Base-by-base conservation (phyloP, 306 rosid genomes). In the Calophaca sinica region DNA sequence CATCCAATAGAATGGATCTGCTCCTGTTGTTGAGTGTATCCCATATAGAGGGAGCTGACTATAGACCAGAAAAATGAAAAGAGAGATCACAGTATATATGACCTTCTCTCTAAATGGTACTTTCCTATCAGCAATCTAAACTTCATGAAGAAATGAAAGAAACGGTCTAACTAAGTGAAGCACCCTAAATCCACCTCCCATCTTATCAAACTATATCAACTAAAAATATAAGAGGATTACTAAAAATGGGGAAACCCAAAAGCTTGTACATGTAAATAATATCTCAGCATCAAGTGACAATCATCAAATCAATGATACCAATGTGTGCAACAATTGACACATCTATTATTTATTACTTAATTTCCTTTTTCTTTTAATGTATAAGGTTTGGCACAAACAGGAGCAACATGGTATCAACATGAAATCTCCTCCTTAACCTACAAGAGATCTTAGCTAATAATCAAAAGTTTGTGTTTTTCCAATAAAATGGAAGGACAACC, bases 1-100 rank as follows among this genome's bases (percentile, higher is more conserved):
- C 96, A 92, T 92, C 97, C 97, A 92, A 44, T 92, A 92, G 84
- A 92, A 92, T 31, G 97, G 96, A 90, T 92, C 97, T 0, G 97
- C 96, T 7, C 96, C 96, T 0, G 93, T 92, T n/a, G n/a, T n/a
- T n/a, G n/a, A n/a, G n/a, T n/a, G n/a, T n/a, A n/a, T n/a, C n/a
- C n/a, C n/a, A n/a, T n/a, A n/a, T n/a, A n/a, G n/a, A n/a, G n/a
- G n/a, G n/a, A n/a, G n/a, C n/a, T n/a, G n/a, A n/a, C n/a, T n/a
- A n/a, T n/a, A n/a, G n/a, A n/a, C n/a, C n/a, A n/a, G n/a, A n/a
- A n/a, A n/a, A n/a, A n/a, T n/a, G n/a, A n/a, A n/a, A n/a, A n/a
- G n/a, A n/a, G n/a, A n/a, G n/a, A n/a, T n/a, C n/a, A n/a, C n/a
- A n/a, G 96, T 92, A 77, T 92, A 92, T 64, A 90, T 90, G 64